phyloP scores from a whole-genome alignment of 768 basidiomycete species.

The Mycena haematopus region DNA sequence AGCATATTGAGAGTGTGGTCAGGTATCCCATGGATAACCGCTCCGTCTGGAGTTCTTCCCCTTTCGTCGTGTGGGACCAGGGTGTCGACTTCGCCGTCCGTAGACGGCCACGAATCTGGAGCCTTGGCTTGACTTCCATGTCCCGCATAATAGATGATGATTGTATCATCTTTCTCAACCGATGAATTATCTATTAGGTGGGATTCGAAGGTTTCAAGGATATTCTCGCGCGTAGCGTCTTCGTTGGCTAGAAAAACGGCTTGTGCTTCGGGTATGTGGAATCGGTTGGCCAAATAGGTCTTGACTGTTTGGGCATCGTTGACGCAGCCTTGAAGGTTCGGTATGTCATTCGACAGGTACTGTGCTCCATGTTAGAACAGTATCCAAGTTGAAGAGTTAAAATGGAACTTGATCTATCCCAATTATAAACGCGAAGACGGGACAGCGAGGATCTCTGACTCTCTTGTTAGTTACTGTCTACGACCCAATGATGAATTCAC shows the following conservation, averaged over 20 bases:
- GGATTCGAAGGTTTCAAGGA: constrained; percentile 11
- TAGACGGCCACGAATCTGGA: constrained; percentile 14
- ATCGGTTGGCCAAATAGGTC: constrained; percentile 14
- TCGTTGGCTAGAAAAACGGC: constrained; percentile 14
- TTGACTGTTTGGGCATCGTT: constrained; percentile 21
- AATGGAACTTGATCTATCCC: constrained; percentile 20
- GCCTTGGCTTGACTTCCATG: constrained; percentile 22
- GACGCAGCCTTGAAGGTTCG: constrained; percentile 25
- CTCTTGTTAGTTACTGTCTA: not conserved
- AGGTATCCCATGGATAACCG: constrained; percentile 23
- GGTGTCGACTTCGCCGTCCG: constrained; percentile 20
- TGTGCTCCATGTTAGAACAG: constrained; percentile 2
- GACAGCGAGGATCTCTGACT: constrained; percentile 6
- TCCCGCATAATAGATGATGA: constrained; percentile 25
- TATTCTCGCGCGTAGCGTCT: constrained; percentile 14
- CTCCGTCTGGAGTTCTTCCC: not conserved
- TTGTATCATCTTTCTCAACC: constrained; percentile 19
- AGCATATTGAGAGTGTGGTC: constrained; percentile 24
- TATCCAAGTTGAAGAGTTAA: not conserved
- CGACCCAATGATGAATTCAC: not conserved
- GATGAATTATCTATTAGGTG: constrained; percentile 18
- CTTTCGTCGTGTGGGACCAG: constrained; percentile 23
- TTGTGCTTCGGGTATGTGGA: constrained; percentile 24
- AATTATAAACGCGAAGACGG: constrained; percentile 22
- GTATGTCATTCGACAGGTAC: constrained; percentile 20